These are phyloP conservation scores for Alnus rubra DNA, from an alignment of 306 rosid species.

Conservation along the genomic window DNA sequence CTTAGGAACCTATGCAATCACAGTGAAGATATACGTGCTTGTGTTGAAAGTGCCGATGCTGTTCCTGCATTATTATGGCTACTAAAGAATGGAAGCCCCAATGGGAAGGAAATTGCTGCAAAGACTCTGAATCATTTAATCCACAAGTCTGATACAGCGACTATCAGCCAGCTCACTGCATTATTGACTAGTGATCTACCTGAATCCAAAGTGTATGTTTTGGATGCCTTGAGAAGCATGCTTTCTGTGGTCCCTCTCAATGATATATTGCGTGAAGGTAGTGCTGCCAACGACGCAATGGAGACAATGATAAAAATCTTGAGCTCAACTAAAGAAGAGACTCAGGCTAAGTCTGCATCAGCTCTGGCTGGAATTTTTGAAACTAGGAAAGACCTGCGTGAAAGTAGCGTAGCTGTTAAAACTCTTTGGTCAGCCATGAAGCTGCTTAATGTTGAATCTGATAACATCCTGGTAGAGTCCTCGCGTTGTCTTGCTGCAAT, in stretches of 20 bases:
- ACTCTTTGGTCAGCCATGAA: conserved; percentile 68
- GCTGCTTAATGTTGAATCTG: conserved; percentile 79
- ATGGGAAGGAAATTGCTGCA: conserved; percentile 98
- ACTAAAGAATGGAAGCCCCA: conserved; percentile 92
- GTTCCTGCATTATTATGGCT: conserved; percentile 97
- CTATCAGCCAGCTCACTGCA: conserved; percentile 96
- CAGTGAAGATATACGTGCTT: conserved; percentile 98
- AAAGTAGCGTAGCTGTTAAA: conserved; percentile 82
- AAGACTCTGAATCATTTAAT: conserved; percentile 91
- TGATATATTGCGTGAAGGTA: conserved; percentile 89
- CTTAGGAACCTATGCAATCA: conserved; percentile 97
- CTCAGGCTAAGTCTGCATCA: conserved; percentile 93
- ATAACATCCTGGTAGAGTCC: conserved; percentile 70
- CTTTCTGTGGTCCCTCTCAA: conserved; percentile 85
- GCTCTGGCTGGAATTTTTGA: conserved; percentile 91
- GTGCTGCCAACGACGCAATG: conserved; percentile 89
- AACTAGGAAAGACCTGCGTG: conserved; percentile 87
- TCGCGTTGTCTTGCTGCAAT: conserved; percentile 89
- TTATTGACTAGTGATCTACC: conserved; percentile 92
- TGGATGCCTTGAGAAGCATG: conserved; percentile 94
- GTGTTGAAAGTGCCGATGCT: conserved; percentile 99
- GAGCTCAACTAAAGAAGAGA: conserved; percentile 84
- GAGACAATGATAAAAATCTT: conserved; percentile 82
- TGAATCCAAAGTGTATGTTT: conserved; percentile 78
- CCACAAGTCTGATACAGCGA: conserved; percentile 94